Evolutionary conservation across 805 yeast species (phyloP).

Genomic region (Candida lessepsii): DNA sequence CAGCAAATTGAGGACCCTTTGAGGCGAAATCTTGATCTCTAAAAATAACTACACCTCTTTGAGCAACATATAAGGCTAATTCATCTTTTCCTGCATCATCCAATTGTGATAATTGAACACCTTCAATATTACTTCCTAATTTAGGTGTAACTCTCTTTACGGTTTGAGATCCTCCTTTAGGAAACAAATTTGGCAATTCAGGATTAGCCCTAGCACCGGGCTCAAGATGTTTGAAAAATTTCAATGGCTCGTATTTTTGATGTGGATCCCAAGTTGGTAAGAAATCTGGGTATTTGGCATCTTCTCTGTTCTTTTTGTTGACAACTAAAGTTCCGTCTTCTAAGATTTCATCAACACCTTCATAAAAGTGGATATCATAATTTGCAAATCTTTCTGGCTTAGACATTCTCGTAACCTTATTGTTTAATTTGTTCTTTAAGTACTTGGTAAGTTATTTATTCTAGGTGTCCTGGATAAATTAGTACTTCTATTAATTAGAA

Average conservation of each 20-base stretch:
- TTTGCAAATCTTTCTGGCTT: constrained; percentile 16
- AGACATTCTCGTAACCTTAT: too few species aligned
- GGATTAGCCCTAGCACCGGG: constrained; percentile 71
- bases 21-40: constrained; percentile 62
- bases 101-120: constrained; percentile 58
- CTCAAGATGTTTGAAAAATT: constrained; percentile 57
- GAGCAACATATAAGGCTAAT: constrained; percentile 64
- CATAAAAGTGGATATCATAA: constrained; percentile 49
- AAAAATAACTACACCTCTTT: constrained; percentile 67
- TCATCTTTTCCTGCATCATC: constrained; percentile 55
- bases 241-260: constrained; percentile 50
- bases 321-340: constrained; percentile 50
- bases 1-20: constrained; percentile 49
- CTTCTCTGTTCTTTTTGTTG: constrained; percentile 35
- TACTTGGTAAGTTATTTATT: too few species aligned
- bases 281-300: constrained; percentile 50
- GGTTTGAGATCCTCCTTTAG: constrained; percentile 21
- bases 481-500: too few species aligned
- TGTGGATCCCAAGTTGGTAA: constrained; percentile 70
- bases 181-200: constrained; percentile 50
- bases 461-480: too few species aligned
- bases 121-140: constrained; percentile 63
- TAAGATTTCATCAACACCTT: constrained; percentile 50
- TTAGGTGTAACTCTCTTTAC: constrained; percentile 58
- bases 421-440: too few species aligned